Conservation (phyloP, 768 basidiomycete species). For the Phylloporus sp. region DNA sequence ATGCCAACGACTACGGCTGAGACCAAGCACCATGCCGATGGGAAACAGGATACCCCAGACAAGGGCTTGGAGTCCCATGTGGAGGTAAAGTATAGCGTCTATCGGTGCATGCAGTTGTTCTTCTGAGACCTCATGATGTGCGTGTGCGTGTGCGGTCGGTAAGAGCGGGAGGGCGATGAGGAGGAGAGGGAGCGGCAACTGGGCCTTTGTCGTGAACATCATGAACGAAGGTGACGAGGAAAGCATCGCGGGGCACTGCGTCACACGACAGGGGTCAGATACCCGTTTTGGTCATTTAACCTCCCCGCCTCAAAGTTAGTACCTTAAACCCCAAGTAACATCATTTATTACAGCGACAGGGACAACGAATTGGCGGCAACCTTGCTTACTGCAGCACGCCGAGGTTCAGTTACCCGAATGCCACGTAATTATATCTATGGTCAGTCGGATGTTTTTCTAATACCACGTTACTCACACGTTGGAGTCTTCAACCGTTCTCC, state of each 20-base stretch:
- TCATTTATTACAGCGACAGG: too few relatives aligned
- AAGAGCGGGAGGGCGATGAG: constrained; percentile 5
- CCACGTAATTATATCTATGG: too few relatives aligned
- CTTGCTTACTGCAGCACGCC: too few relatives aligned
- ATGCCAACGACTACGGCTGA: constrained; percentile 83
- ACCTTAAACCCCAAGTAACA: too few relatives aligned
- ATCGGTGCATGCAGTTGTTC: constrained; percentile 63
- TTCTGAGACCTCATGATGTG: constrained; percentile 59
- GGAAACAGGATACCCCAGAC: constrained; percentile 91
- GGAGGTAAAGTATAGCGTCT: constrained; percentile 77
- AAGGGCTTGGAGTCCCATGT: constrained; percentile 71
- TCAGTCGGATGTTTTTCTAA: too few relatives aligned
- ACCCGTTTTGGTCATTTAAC: not conserved
- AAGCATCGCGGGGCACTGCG: not conserved
- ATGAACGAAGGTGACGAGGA: not conserved
- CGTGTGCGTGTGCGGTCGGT: constrained; percentile 41
- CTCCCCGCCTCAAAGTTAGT: not conserved
- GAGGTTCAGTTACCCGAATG: too few relatives aligned
- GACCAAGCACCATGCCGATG: constrained; percentile 72
- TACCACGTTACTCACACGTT: too few relatives aligned
- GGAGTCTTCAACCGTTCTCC: too few relatives aligned
- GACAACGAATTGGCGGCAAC: too few relatives aligned
- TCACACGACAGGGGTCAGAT: not conserved
- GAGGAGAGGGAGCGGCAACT: constrained; percentile 8
- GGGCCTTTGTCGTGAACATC: not conserved